Conservation (phyloP, 108 stramenopile species). For the Cyclostephanos tholiformis region DNA sequence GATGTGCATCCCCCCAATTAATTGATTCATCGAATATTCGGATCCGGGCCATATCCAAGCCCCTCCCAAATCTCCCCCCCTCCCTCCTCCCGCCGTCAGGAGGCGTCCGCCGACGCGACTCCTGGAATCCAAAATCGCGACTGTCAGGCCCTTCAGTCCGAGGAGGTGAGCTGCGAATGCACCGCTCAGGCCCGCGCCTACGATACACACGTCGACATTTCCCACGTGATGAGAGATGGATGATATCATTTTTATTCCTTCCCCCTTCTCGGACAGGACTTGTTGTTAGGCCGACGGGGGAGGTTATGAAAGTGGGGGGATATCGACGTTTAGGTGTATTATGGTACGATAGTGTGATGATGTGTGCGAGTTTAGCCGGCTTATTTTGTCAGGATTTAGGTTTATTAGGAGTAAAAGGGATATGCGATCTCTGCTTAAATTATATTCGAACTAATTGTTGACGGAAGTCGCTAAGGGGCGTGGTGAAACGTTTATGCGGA, state of each 20-base stretch:
- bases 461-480: too few species aligned
- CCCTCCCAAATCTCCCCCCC: conserved; percentile 12
- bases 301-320: too few species aligned
- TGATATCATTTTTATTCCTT: neutral
- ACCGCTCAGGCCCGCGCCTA: conserved; percentile 29
- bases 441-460: too few species aligned
- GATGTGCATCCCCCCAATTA: neutral
- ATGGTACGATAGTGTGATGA: too few species aligned
- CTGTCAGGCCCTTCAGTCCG: neutral
- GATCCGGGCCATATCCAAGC: conserved; percentile 24
- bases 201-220: conserved; percentile 20
- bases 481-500: too few species aligned
- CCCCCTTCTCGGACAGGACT: too few species aligned
- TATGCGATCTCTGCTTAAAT: too few species aligned
- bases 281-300: too few species aligned
- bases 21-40: conserved; percentile 11
- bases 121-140: conserved; percentile 14
- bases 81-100: conserved; percentile 17
- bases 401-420: too few species aligned
- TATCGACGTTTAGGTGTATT: too few species aligned
- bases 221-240: neutral
- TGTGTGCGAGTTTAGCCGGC: too few species aligned
- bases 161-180: conserved; percentile 12
- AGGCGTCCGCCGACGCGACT: conserved; percentile 25
- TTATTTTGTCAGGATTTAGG: too few species aligned